phyloP scores from a whole-genome alignment of 2,329 filamentous ascomycete species.

The Phaeophleospora eucalypticola region DNA sequence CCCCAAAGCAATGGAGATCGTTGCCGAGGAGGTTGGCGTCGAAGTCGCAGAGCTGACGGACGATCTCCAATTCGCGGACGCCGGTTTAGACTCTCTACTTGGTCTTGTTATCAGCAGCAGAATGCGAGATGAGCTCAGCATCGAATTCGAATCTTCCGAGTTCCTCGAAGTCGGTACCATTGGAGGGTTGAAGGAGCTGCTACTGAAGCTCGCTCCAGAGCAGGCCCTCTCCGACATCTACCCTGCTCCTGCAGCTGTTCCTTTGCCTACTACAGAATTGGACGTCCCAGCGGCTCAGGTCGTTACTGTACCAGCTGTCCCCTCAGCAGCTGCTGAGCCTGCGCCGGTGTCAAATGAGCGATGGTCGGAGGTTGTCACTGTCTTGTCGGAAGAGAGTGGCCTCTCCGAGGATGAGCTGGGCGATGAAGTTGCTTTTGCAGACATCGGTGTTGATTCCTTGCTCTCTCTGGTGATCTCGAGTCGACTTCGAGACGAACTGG shows the following conservation, averaged over 20 bases:
- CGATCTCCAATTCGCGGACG: conserved; percentile 24
- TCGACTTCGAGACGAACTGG: conserved; percentile 27
- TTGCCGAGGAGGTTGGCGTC: conserved; percentile 30
- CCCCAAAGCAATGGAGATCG: conserved; percentile 10
- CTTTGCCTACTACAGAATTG: too few relatives aligned
- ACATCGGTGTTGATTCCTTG: conserved; percentile 31
- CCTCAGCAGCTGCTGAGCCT: too few relatives aligned
- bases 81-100: conserved; percentile 32
- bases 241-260: too few relatives aligned
- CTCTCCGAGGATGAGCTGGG: conserved; percentile 23
- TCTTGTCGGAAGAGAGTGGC: conserved; percentile 30
- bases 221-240: too few relatives aligned
- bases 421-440: conserved; percentile 23
- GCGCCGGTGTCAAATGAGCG: too few relatives aligned
- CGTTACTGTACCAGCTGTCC: too few relatives aligned
- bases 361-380: too few relatives aligned
- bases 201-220: too few relatives aligned
- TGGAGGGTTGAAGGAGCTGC: neutral
- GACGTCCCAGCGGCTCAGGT: too few relatives aligned
- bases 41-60: conserved; percentile 27
- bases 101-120: conserved; percentile 23
- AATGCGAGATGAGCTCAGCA: conserved; percentile 27
- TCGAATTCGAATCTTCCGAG: conserved; percentile 9
- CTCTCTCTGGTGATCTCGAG: conserved; percentile 22
- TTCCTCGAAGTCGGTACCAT: conserved; percentile 4